Evolutionary conservation across 1,139 yeast genomes (phyloP), one percentile per base, ranked within the genome.

Genomic region (Yamadazyma oceani): DNA sequence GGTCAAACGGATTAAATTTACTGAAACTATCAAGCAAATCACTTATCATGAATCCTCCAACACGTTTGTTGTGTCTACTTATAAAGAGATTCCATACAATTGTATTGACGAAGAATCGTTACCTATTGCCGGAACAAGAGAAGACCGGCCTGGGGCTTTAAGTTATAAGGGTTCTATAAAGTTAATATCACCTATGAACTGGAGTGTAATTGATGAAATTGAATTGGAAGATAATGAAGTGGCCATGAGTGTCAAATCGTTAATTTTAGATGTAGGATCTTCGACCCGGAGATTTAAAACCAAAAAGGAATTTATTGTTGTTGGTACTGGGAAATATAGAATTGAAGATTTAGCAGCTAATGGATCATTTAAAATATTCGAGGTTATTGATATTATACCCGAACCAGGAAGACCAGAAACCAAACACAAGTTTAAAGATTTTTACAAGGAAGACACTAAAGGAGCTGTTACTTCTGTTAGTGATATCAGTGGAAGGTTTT

Each of bases 381-480:
- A 89, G 47, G 72, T 87, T 29, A 82, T 85, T 37, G 90, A 83
- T 45, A 85, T 89, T 57, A 88, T 88, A 43, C 96, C 97, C 0
- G 96, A 89, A 53, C 94, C 94, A 1, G 92, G 85, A 0, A 77
- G 73, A 43, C 96, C 97, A 0, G 95, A 88, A 51, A 83, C 90
- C 2, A 83, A 82, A 48, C 86, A 78, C 57, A 85, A 84, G 57
- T 72, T 92, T 49, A 87, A 87, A 53, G 80, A 81, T 46, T 71
- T 86, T n/a, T 80, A 79, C 39, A 73, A 77, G 33, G 97, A 90
- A 59, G 80, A 78, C 27, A 79, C 88, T 1, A 82, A 85, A 50
- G 97, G 97, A 10, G 90, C 96, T 1, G 92, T 85, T 1, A 80
- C 95, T 0, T 71, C 87, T 4, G 69, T 89, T 1, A 80, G 86